phyloP scores from a whole-genome alignment of 495 filamentous ascomycete genomes.

The Neurospora tetraspora region DNA sequence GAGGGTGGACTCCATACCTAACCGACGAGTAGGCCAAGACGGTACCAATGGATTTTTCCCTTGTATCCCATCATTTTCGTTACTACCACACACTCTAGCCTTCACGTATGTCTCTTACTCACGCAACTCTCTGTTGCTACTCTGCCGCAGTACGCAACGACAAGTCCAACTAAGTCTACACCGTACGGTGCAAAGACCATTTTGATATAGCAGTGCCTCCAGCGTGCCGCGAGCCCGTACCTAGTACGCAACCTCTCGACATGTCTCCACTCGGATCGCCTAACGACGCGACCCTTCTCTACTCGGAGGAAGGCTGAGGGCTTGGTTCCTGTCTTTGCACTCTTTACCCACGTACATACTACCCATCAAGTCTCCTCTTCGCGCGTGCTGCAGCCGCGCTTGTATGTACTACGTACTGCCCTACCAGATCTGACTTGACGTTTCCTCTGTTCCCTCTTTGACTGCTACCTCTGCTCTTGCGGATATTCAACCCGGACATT shows the following conservation, averaged over 20 bases:
- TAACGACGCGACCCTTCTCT: not conserved
- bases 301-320: constrained; percentile 8
- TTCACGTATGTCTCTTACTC: constrained; percentile 1
- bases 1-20: too few relatives aligned
- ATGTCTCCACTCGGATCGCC: constrained; percentile 7
- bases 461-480: constrained; percentile 22
- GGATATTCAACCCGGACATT: constrained; percentile 7
- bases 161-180: not conserved
- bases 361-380: constrained; percentile 9
- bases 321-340: constrained; percentile 4
- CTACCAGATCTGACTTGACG: constrained; percentile 7
- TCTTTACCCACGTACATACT: constrained; percentile 6
- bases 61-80: constrained; percentile 16
- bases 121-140: constrained; percentile 6
- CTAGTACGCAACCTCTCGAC: not conserved
- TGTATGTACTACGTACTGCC: constrained; percentile 14
- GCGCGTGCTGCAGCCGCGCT: constrained; percentile 23
- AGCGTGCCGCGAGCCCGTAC: constrained; percentile 16
- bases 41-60: constrained; percentile 11
- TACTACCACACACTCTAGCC: not conserved
- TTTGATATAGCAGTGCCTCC: constrained; percentile 42
- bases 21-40: constrained; percentile 18
- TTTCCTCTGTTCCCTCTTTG: constrained; percentile 12
- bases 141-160: not conserved
- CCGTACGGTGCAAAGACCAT: constrained; percentile 9